Base-by-base conservation (phyloP, 306 rosid genomes). In the Castanopsis chinensis region DNA sequence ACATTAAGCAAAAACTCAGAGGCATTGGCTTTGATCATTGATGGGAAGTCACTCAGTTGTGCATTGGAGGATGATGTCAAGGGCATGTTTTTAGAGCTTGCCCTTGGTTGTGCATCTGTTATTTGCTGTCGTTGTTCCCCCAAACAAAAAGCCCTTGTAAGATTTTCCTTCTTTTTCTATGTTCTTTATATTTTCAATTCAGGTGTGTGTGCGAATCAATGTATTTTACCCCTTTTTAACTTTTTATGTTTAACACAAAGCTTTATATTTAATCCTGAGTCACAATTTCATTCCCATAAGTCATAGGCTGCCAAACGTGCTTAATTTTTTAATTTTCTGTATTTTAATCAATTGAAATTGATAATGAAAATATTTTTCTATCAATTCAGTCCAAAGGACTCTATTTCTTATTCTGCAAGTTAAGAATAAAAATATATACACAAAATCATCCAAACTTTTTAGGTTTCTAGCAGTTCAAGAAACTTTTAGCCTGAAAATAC, bases 91-190 rank as follows among this genome's bases (percentile, higher is more conserved):
- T 86, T 93, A 73, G 96, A 93, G 81, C 92, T 95, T 75, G 98
- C 98, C 15, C 76, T 93, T 73, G 96, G 99, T 45, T 95, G 98
- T 58, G 97, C 99, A 73, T 95, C 99, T 33, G 98, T 95, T 53
- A 93, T 95, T 82, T 95, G 99, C 86, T 95, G 99, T 55, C 94
- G 99, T 78, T 93, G 98, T 54, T 95, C 99, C 78, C 99, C 99
- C 69, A 95, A 93, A 83, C 99, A 95, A 87, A 95, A 95, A 85
- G 98, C 98, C 74, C 94, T 93, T 74, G 99, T 94, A 85, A 87
- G 91, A 76, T 75, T 55, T 60, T 68, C 20, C 43, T 56, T 28
- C 61, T 58, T 2, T 54, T 20, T 35, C 75, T 15, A 59, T 32
- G 21, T 17, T 37, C 70, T 41, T 41, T 41, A 41, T 41, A 41